Conservation (phyloP, 768 basidiomycete genomes). For the Naganishia randhawae region DNA sequence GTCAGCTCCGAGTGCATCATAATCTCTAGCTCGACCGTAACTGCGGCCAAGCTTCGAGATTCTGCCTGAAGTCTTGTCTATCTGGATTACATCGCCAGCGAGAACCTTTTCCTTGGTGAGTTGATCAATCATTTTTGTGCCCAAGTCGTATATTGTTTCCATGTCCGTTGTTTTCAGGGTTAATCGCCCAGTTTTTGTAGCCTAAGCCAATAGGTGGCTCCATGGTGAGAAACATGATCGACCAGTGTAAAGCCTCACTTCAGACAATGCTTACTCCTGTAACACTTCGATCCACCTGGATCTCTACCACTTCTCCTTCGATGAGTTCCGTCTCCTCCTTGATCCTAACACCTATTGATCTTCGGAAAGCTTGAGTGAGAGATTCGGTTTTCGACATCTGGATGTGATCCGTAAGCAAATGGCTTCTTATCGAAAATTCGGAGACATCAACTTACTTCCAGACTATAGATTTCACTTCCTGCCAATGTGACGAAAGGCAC, state of each 20-base stretch:
- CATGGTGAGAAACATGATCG: neutral
- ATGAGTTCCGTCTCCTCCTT: slow-evolving; percentile 97
- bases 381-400: slow-evolving; percentile 98
- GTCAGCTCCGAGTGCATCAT: slow-evolving; percentile 98
- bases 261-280: slow-evolving; percentile 67
- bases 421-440: neutral
- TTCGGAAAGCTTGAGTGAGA: slow-evolving; percentile 88
- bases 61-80: slow-evolving; percentile 96
- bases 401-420: neutral
- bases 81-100: slow-evolving; percentile 85
- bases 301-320: slow-evolving; percentile 97
- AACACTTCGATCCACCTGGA: slow-evolving; percentile 93
- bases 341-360: slow-evolving; percentile 94
- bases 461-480: slow-evolving; percentile 94
- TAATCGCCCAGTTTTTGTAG: slow-evolving; percentile 93
- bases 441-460: slow-evolving; percentile 54
- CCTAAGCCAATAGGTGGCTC: slow-evolving; percentile 54
- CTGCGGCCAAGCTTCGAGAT: slow-evolving; percentile 93
- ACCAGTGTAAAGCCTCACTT: neutral
- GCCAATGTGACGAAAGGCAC: slow-evolving; percentile 98
- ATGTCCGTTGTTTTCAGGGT: slow-evolving; percentile 98
- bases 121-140: slow-evolving; percentile 98
- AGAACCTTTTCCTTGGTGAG: slow-evolving; percentile 94
- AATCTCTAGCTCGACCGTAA: slow-evolving; percentile 94
- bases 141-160: slow-evolving; percentile 98